A percentile compares a stretch with the other conserved stretches of the same genome.
These are phyloP conservation scores for Abrus pulchellus DNA, from an alignment of 306 rosid genomes.

Conservation along the genomic window DNA sequence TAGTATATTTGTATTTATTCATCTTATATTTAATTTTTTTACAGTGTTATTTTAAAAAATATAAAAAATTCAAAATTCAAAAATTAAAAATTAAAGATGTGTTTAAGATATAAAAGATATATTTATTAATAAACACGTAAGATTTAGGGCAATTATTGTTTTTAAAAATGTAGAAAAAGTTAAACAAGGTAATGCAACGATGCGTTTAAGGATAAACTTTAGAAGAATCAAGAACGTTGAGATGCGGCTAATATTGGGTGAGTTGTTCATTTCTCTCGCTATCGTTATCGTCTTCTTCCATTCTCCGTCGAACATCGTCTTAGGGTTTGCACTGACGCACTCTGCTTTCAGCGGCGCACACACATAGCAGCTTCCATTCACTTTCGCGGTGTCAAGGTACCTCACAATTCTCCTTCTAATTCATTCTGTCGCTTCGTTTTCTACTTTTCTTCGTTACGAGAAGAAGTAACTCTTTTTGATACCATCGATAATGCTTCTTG, in stretches of 20 bases:
- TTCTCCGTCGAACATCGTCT: not conserved
- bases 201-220: conserved; percentile 43
- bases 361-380: not conserved
- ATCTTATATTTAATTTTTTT: too few relatives aligned
- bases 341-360: conserved; percentile 35
- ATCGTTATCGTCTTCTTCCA: conserved; percentile 34
- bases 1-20: too few relatives aligned
- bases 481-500: not conserved
- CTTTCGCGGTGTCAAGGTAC: conserved; percentile 27
- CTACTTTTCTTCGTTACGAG: not conserved
- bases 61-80: too few relatives aligned
- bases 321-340: conserved; percentile 51
- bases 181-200: not conserved
- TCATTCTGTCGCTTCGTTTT: conserved; percentile 6
- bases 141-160: not conserved
- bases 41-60: too few relatives aligned
- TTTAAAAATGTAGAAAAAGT: not conserved
- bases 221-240: conserved; percentile 49
- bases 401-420: not conserved
- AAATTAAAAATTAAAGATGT: too few relatives aligned
- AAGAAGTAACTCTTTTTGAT: not conserved
- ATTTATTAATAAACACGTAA: not conserved
- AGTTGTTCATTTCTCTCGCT: conserved; percentile 5
- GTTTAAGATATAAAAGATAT: too few relatives aligned
- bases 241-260: conserved; percentile 48